A percentile compares a stretch with the other conserved stretches of the same genome.
phyloP scores from a whole-genome alignment of 768 basidiomycete species.

The Phylloporus sp. region DNA sequence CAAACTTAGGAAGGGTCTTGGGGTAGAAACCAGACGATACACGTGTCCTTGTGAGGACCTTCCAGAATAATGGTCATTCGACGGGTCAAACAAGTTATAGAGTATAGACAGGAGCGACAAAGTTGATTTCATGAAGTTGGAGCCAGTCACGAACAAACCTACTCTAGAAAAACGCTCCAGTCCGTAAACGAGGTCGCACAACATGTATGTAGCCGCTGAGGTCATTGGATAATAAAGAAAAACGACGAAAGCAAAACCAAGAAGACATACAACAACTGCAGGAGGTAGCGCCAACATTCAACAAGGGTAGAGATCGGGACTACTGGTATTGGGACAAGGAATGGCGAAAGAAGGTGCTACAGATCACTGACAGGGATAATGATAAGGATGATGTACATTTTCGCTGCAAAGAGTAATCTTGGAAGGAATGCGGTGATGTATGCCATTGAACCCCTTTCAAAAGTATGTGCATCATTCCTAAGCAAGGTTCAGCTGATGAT shows the following conservation, averaged over 20 bases:
- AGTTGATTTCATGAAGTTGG: not conserved
- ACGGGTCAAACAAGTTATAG: slow-evolving; percentile 10
- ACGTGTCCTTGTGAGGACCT: too few species aligned
- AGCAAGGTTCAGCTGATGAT: not conserved
- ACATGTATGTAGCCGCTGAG: slow-evolving; percentile 7
- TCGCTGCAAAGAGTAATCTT: slow-evolving; percentile 24
- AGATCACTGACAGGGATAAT: slow-evolving; percentile 31
- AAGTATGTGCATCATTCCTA: slow-evolving; percentile 21
- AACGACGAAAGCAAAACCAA: slow-evolving; percentile 26
- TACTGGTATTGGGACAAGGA: slow-evolving; percentile 16
- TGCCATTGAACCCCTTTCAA: slow-evolving; percentile 12
- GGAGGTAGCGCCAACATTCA: slow-evolving; percentile 14
- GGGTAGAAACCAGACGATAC: too few species aligned
- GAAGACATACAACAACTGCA: slow-evolving; percentile 22
- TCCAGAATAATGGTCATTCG: too few species aligned
- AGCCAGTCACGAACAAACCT: not conserved
- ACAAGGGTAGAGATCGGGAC: slow-evolving; percentile 3
- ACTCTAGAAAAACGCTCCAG: slow-evolving; percentile 10
- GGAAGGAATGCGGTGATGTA: slow-evolving; percentile 11
- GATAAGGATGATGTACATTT: slow-evolving; percentile 33
- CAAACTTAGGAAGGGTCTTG: too few species aligned
- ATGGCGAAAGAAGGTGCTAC: slow-evolving; percentile 17
- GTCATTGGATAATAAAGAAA: slow-evolving; percentile 11
- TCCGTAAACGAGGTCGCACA: slow-evolving; percentile 14
- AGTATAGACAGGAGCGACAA: slow-evolving; percentile 11